Evolutionary conservation across 140 eudicot genomes (phyloP).

Genomic region (Anethum foeniculum): DNA sequence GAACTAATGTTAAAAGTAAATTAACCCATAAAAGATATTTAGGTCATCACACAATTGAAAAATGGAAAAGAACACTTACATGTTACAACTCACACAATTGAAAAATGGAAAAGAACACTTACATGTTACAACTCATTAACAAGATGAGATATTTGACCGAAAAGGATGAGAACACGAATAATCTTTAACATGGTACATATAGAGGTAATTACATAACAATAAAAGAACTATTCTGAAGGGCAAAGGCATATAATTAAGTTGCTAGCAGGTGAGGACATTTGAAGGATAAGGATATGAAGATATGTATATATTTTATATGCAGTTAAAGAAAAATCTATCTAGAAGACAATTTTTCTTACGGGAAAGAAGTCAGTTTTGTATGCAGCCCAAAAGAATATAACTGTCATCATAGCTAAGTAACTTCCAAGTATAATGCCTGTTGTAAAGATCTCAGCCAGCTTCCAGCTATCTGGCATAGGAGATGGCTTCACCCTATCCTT

Average conservation of each 20-base stretch:
- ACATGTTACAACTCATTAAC: neutral
- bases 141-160: neutral
- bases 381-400: conserved; percentile 98
- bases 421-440: conserved; percentile 89
- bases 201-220: neutral
- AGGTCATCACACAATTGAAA: neutral
- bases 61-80: neutral
- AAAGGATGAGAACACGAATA: neutral
- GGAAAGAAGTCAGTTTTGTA: conserved; percentile 93
- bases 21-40: no score
- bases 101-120: neutral
- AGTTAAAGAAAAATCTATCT: neutral
- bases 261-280: neutral
- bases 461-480: conserved; percentile 99
- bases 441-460: conserved; percentile 84
- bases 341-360: conserved; percentile 27
- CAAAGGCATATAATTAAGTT: neutral
- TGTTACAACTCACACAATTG: neutral
- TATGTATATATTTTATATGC: neutral
- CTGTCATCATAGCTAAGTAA: conserved; percentile 96
- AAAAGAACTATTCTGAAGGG: neutral
- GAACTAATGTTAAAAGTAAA: neutral
- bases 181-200: neutral
- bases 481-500: conserved; percentile 98
- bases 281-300: neutral